Evolutionary conservation across 176 grass and related monocot species (phyloP).

Genomic region (Rhynchospora breviuscula): DNA sequence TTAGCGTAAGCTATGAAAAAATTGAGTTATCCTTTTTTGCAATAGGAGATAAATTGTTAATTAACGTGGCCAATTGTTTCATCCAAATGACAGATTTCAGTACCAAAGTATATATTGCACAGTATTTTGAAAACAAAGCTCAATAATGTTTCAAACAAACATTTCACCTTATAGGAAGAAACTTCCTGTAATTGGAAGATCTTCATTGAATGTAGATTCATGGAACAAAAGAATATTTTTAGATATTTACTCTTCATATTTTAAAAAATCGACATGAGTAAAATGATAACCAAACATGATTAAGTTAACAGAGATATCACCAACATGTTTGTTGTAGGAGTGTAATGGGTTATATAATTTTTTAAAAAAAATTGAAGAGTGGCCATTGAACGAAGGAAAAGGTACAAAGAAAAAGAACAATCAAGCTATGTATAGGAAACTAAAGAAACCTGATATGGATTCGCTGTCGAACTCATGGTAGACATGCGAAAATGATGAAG

Average conservation of each 20-base stretch:
- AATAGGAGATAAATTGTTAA: background rate
- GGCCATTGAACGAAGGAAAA: background rate
- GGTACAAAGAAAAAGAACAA: background rate
- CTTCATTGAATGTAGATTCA: background rate
- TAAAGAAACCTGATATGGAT: slow-evolving; percentile 18
- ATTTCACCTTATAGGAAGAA: background rate
- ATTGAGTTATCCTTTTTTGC: background rate
- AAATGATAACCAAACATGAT: background rate
- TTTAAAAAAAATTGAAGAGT: background rate
- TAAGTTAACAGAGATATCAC: background rate
- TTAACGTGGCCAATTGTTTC: background rate
- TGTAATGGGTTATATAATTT: background rate
- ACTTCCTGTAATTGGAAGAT: background rate
- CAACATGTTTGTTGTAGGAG: background rate
- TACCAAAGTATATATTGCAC: background rate
- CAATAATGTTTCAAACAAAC: background rate
- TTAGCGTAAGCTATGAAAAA: background rate
- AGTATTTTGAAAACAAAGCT: background rate
- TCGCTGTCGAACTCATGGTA: background rate
- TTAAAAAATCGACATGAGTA: background rate
- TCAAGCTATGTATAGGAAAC: background rate
- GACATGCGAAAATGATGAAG: background rate
- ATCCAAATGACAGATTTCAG: background rate
- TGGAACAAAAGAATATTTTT: background rate
- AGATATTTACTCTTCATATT: background rate